Evolutionary conservation across 257 asterid genomes (phyloP).

Genomic region (Solanum phureja): DNA sequence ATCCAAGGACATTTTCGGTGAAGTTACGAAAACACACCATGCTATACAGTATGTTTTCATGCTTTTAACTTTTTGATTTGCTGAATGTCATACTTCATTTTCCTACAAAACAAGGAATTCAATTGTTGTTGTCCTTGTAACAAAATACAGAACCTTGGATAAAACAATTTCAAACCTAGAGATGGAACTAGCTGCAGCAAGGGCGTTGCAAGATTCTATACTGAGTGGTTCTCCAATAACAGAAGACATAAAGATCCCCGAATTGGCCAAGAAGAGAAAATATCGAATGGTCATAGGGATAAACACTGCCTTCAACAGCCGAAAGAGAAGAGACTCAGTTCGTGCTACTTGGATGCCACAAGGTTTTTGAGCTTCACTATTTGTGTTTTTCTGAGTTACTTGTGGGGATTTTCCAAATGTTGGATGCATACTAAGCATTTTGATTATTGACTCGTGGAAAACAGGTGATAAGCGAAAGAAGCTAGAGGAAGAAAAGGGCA

Average conservation of each 20-base stretch:
- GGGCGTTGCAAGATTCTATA: conserved; percentile 77
- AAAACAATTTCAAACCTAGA: conserved; percentile 79
- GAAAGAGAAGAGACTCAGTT: conserved; percentile 83
- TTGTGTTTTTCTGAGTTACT: neutral
- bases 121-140: neutral
- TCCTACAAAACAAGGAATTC: conserved; percentile 1
- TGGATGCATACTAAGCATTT: neutral
- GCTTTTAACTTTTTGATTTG: neutral
- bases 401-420: neutral
- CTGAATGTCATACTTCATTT: neutral
- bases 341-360: conserved; percentile 92
- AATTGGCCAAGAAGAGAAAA: conserved; percentile 54
- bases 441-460: conserved; percentile 8
- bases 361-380: conserved; percentile 34
- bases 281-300: conserved; percentile 76
- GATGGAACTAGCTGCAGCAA: conserved; percentile 86
- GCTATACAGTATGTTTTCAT: conserved; percentile 50
- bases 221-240: conserved; percentile 77
- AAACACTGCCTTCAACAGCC: conserved; percentile 84
- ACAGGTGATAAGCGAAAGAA: conserved; percentile 45
- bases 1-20: conserved; percentile 32
- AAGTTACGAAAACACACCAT: conserved; percentile 44
- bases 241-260: conserved; percentile 59
- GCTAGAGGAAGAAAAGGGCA: conserved; percentile 62
- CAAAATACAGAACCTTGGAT: conserved; percentile 54